A percentile compares a stretch with the other conserved stretches of the same genome.
phyloP scores from a whole-genome alignment of 169 alveolate species.

The Theileria equi region DNA sequence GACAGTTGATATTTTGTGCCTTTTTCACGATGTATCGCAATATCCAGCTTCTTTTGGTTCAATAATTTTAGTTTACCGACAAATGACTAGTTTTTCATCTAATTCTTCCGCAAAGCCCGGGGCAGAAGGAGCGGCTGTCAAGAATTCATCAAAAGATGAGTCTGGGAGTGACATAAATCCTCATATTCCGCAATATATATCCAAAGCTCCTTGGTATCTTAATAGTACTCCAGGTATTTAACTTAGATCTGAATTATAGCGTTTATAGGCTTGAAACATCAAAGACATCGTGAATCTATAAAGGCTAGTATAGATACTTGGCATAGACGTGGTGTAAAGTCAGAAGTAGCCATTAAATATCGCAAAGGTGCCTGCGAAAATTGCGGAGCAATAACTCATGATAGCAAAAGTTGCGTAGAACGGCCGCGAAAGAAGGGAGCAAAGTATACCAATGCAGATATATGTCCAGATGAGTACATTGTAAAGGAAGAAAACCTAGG shows the following conservation, averaged over 20 bases:
- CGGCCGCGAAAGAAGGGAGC: constrained; percentile 97
- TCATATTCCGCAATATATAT: constrained; percentile 82
- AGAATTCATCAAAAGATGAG: constrained; percentile 66
- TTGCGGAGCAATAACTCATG: constrained; percentile 99
- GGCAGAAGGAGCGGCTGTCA: too few species aligned
- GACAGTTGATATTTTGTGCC: too few species aligned
- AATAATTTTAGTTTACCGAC: too few species aligned
- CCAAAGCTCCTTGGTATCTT: constrained; percentile 85
- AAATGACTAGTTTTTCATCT: too few species aligned
- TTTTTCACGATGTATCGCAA: too few species aligned
- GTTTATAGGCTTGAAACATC: constrained; percentile 72
- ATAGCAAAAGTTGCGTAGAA: constrained; percentile 93
- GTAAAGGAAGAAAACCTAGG: constrained; percentile 74
- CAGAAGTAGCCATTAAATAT: constrained; percentile 69
- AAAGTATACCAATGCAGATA: constrained; percentile 84
- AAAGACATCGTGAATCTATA: constrained; percentile 62
- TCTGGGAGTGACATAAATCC: constrained; percentile 77
- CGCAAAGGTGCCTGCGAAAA: constrained; percentile 97
- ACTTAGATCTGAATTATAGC: not conserved
- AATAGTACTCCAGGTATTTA: constrained; percentile 39
- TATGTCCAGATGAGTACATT: constrained; percentile 90
- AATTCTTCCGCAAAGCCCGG: too few species aligned
- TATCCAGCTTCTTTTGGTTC: too few species aligned
- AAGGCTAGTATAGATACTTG: constrained; percentile 59
- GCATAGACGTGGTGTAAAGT: constrained; percentile 59